Evolutionary conservation across 1,139 yeast species (phyloP), one percentile per base, ranked within the genome.

Genomic region (Geotrichum carabidarum): DNA sequence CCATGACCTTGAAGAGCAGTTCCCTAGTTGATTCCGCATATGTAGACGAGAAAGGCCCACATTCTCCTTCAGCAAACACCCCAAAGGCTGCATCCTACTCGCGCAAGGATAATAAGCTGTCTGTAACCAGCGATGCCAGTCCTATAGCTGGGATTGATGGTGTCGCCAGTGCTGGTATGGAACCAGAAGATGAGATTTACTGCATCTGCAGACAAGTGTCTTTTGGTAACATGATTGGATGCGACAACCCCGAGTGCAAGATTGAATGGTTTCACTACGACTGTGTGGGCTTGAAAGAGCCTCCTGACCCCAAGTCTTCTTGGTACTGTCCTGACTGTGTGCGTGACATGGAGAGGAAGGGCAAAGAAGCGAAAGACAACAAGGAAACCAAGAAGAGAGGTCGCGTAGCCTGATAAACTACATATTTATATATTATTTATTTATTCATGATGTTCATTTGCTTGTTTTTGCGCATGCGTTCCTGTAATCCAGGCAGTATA

Each of bases 161-260:
- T 8, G 41, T 18, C 5, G 49, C 15, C 54, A 55, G 37, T n/a
- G 36, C 40, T 3, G 51, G 48, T 8, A 42, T 42, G 14, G 91
- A 83, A 51, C 90, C 83, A 60, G 87, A 86, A 31, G 58, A 55
- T 40, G 71, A 83, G 78, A 71, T 67, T 12, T 89, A 88, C 68
- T 89, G 96, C 69, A 80, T 84, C 70, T 89, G 96, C 68, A 88
- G 86, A 63, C 81, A 88, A 59, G 90, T 86, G 0, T 86, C 95
- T 1, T 86, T 84, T 71, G 96, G 96, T 11, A 88, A 87, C 61
- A 89, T 89, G 96, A 83, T 89, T 69, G 96, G 95, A 0, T 89
- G 96, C 69, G 96, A 89, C 67, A 86, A 86, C 64, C 82, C 81
- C 17, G 83, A 83, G 60, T 89, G 96, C 73, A 80, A 83, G 60